Evolutionary conservation across 306 rosid genomes (phyloP).

Genomic region (Rosa persica): DNA sequence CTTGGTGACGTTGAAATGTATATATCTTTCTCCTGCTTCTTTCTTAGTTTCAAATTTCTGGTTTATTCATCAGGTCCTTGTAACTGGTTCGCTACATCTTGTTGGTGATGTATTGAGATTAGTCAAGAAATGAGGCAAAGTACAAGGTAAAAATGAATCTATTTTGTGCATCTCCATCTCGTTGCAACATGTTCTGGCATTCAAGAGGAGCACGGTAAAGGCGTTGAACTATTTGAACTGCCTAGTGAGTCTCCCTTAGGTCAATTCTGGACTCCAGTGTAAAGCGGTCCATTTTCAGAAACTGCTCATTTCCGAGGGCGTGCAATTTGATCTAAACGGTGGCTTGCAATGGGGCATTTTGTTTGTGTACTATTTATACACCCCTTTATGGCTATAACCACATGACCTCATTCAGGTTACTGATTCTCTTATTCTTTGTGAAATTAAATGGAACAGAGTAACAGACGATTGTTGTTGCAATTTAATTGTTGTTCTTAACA

Average conservation of each 20-base stretch:
- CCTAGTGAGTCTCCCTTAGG: neutral
- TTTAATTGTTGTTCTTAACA: neutral
- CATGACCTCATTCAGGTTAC: neutral
- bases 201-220: neutral
- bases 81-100: conserved; percentile 91
- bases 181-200: neutral
- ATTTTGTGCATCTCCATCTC: neutral
- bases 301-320: neutral
- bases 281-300: neutral
- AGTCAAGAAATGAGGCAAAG: conserved; percentile 59
- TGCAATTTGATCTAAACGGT: neutral
- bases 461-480: neutral
- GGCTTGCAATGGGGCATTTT: neutral
- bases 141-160: conserved; percentile 13
- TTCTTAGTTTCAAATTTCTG: conserved; percentile 18
- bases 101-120: conserved; percentile 84
- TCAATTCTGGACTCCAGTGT: neutral
- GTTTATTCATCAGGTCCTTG: conserved; percentile 68
- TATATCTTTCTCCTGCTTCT: neutral
- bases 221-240: neutral
- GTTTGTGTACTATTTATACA: neutral
- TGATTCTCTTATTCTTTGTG: neutral
- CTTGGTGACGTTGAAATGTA: neutral
- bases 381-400: neutral
- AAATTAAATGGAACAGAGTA: neutral